Evolutionary conservation across 108 stramenopile species (phyloP).

Genomic region (Skeletonema costatum): DNA sequence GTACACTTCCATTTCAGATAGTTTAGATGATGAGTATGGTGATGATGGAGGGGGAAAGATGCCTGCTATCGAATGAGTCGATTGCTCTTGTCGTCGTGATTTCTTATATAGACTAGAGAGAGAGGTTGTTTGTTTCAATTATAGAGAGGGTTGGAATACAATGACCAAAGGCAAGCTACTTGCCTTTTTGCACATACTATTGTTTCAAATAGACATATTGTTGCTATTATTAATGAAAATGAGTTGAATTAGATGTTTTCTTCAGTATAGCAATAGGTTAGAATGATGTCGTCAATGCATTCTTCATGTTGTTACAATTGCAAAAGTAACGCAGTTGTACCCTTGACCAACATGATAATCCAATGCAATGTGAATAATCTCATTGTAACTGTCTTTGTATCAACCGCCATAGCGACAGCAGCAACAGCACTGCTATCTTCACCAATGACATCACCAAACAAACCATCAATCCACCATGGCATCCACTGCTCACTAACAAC

Average conservation of each 20-base stretch:
- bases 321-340: not conserved
- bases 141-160: not conserved
- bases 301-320: not conserved
- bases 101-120: not conserved
- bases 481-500: not conserved
- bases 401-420: not conserved
- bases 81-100: not conserved
- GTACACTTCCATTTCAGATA: not conserved
- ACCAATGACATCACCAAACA: not conserved
- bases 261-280: no score
- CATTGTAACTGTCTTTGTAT: not conserved
- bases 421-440: not conserved
- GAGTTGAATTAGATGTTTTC: no score
- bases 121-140: not conserved
- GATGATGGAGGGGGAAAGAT: slow-evolving; percentile 1
- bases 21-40: not conserved
- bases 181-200: not conserved
- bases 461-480: slow-evolving; percentile 9
- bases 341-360: not conserved
- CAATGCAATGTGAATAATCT: not conserved
- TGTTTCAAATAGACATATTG: not conserved
- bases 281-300: no score
- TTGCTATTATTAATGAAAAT: no score
- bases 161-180: not conserved
- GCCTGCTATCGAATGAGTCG: not conserved